A percentile compares a stretch with the other conserved stretches of the same genome.
These are phyloP conservation scores for Fusarium multiceps DNA, from an alignment of 2,329 filamentous ascomycete species.

Conservation along the genomic window DNA sequence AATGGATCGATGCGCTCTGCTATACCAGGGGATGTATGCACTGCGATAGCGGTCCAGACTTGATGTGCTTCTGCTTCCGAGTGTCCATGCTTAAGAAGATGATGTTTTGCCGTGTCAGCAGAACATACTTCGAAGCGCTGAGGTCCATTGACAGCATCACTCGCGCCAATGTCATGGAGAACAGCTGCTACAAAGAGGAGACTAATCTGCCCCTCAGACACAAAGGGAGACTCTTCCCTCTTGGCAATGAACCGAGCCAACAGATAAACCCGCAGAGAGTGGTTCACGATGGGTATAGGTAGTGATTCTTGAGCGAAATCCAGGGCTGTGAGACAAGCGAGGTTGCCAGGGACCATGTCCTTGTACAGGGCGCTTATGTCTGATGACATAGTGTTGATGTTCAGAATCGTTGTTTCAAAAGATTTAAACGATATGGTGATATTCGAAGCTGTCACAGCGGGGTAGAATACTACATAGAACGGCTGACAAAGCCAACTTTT, in stretches of 20 bases:
- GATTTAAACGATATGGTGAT: neutral
- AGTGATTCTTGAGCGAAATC: constrained; percentile 30
- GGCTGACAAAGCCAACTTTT: constrained; percentile 20
- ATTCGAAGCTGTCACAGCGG: neutral
- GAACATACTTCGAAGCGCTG: constrained; percentile 53
- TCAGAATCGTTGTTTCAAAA: constrained; percentile 1
- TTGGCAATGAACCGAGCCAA: constrained; percentile 41
- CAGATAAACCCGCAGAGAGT: constrained; percentile 47
- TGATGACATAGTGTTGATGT: neutral
- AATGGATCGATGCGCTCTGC: constrained; percentile 52
- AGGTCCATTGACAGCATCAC: constrained; percentile 43
- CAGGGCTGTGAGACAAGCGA: constrained; percentile 34
- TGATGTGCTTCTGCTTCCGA: constrained; percentile 43
- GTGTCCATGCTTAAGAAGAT: constrained; percentile 45
- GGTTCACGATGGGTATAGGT: constrained; percentile 47
- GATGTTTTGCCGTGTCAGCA: constrained; percentile 47
- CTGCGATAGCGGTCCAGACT: constrained; percentile 51
- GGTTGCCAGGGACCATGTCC: constrained; percentile 23
- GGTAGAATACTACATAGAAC: neutral
- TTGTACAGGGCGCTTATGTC: constrained; percentile 1
- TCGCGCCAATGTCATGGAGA: constrained; percentile 52
- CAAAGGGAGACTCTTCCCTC: constrained; percentile 31
- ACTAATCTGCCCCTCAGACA: constrained; percentile 4
- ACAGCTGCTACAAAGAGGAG: constrained; percentile 52
- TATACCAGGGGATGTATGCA: constrained; percentile 52